Conservation (phyloP, 169 alveolate genomes). For the Cryptosporidium sp. region DNA sequence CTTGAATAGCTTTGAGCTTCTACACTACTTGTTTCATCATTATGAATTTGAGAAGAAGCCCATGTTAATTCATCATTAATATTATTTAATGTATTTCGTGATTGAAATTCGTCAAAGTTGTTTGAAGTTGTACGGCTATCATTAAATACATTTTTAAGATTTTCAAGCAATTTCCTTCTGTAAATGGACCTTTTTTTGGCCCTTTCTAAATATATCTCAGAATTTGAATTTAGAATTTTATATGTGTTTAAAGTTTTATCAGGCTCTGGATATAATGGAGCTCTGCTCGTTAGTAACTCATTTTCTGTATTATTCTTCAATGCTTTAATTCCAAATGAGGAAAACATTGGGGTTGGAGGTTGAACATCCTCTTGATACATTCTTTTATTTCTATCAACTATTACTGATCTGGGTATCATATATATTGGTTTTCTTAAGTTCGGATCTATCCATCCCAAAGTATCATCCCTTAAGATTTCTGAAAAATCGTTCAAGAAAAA, state of each 20-base stretch:
- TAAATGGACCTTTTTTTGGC: constrained; percentile 3
- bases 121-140: neutral
- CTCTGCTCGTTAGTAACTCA: constrained; percentile 12
- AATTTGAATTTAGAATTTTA: neutral
- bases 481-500: constrained; percentile 56
- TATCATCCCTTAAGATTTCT: constrained; percentile 30
- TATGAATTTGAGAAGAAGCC: neutral
- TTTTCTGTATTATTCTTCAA: neutral
- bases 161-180: neutral
- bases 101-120: neutral
- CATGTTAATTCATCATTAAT: constrained; percentile 3
- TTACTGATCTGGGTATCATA: constrained; percentile 32
- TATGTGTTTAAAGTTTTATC: neutral
- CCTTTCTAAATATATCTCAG: constrained; percentile 26
- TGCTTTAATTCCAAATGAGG: constrained; percentile 39
- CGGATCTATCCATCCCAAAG: constrained; percentile 42
- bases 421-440: constrained; percentile 53
- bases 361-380: constrained; percentile 61
- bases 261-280: constrained; percentile 11
- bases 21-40: constrained; percentile 27
- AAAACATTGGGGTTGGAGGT: constrained; percentile 40
- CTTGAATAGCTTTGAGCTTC: constrained; percentile 22
- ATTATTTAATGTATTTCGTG: neutral
- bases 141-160: neutral
- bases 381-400: constrained; percentile 41